Base-by-base conservation (phyloP, 164 flowering plant species). In the Tetracentron sinense region DNA sequence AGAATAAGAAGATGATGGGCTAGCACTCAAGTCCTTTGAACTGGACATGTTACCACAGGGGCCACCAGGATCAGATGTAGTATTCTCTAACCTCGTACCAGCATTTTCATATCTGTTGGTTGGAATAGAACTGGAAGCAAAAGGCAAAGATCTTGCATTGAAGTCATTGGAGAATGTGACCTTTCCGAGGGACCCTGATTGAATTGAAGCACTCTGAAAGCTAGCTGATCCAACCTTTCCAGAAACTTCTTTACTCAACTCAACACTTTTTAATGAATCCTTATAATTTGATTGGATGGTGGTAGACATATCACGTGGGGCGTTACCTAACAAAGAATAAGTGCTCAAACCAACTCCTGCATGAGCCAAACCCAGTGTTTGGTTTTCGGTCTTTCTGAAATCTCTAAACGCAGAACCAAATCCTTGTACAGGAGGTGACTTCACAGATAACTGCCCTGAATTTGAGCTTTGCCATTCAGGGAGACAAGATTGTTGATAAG, bases 171-270 rank as follows among this genome's bases (percentile, higher is more conserved):
- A 29, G 58, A 49, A 33, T 14, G 17, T 42, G 21, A 33, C 15
- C 16, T 72, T 71, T 47, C 66, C 77, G 67, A 64, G 63, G 38
- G 77, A 63, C 71, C 35, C 50, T 23, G 72, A 56, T 61, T 54
- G 76, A 69, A 75, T 66, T 57, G 73, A 57, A 46, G 46, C 54
- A 62, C 61, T 55, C 65, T 52, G 69, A 21, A 55, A 53, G 62
- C 42, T 65, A 71, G 56, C 23, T 29, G 70, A 61, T 50, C 68
- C 79, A 53, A 53, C 31, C 30, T 29, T 67, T 23, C 58, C 74
- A 26, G 54, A 26, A 6, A 64, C 42, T 16, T 58, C 70, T 22
- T 70, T 72, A 25, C 60, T 48, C 23, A 26, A n/a, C 54, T 61
- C 77, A 51, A 27, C 33, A 63, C 63, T 52, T 53, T 49, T 65